Conservation (phyloP, 257 asterid genomes). For the Leptodermis oblonga region DNA sequence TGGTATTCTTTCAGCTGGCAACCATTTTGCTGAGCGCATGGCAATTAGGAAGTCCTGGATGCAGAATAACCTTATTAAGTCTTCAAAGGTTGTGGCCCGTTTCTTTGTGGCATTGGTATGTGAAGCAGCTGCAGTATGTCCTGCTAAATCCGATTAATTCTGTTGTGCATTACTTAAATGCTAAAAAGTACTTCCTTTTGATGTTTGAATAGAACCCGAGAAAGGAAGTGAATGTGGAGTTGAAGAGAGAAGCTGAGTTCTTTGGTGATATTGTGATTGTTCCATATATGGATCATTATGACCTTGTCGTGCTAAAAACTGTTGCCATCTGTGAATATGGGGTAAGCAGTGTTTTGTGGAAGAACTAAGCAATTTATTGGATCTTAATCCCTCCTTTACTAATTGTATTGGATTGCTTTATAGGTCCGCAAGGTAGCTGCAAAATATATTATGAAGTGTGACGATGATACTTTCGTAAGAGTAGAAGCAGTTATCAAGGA, state of each 20-base stretch:
- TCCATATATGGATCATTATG: slow-evolving; percentile 92
- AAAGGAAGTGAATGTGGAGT: slow-evolving; percentile 70
- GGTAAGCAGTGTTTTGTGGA: slow-evolving; percentile 42
- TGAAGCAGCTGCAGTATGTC: slow-evolving; percentile 7
- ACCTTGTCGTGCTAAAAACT: slow-evolving; percentile 91
- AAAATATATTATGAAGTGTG: slow-evolving; percentile 83
- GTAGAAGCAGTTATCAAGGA: slow-evolving; percentile 69
- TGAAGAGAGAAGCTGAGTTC: slow-evolving; percentile 84
- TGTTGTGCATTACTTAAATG: not conserved
- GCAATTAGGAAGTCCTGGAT: slow-evolving; percentile 95
- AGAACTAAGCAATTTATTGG: slow-evolving; percentile 12
- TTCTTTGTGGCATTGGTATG: slow-evolving; percentile 92
- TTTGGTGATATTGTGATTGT: slow-evolving; percentile 90
- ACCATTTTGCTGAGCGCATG: slow-evolving; percentile 97
- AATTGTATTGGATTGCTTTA: slow-evolving; percentile 15
- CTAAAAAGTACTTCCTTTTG: not conserved
- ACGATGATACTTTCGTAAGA: slow-evolving; percentile 89
- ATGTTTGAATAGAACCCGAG: slow-evolving; percentile 53
- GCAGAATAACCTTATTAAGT: slow-evolving; percentile 67
- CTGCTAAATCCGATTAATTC: not conserved
- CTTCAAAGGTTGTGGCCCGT: slow-evolving; percentile 77
- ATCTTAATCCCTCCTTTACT: slow-evolving; percentile 5
- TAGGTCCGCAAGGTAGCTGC: slow-evolving; percentile 68
- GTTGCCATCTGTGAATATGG: slow-evolving; percentile 92
- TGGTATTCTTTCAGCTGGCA: slow-evolving; percentile 94